phyloP scores from a whole-genome alignment of 2,329 filamentous ascomycete genomes.

The Leptosphaerulina australis region DNA sequence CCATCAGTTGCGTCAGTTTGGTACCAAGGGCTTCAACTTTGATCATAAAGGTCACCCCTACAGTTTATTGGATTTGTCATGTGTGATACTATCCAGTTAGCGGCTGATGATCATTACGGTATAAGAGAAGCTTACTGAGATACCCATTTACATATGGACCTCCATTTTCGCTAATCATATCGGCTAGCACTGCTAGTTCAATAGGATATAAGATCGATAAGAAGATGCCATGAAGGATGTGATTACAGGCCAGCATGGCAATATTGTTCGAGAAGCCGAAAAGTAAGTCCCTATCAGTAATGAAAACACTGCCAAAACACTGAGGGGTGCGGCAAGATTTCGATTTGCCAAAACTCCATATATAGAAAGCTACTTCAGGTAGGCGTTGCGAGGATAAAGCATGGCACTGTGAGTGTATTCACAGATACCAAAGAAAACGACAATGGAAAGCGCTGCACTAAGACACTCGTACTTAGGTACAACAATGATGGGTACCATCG shows the following conservation, averaged over 20 bases:
- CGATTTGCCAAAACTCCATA: slow-evolving; percentile 21
- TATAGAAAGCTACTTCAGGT: slow-evolving; percentile 13
- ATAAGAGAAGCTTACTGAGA: slow-evolving; percentile 21
- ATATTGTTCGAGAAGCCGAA: slow-evolving; percentile 22
- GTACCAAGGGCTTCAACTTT: slow-evolving; percentile 15
- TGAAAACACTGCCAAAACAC: slow-evolving; percentile 20
- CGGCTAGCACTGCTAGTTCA: slow-evolving; percentile 23
- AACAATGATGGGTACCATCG: no score
- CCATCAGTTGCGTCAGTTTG: no score
- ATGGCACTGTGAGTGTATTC: not conserved
- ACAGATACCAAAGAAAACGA: slow-evolving; percentile 3
- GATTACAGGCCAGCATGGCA: slow-evolving; percentile 19
- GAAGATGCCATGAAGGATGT: slow-evolving; percentile 21
- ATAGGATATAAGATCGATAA: slow-evolving; percentile 24
- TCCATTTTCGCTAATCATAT: slow-evolving; percentile 19
- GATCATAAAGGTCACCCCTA: slow-evolving; percentile 23
- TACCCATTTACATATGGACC: slow-evolving; percentile 26
- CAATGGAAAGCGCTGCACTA: not conserved
- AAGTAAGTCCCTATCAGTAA: slow-evolving; percentile 18
- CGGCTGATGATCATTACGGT: slow-evolving; percentile 24
- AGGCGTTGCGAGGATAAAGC: not conserved
- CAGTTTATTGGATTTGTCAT: slow-evolving; percentile 22
- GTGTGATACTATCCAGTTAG: slow-evolving; percentile 24
- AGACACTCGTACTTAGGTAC: no score
- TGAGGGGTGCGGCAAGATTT: slow-evolving; percentile 18